Evolutionary conservation across 73 alveolate genomes (phyloP).

Genomic region (Paramecium octaurelia): DNA sequence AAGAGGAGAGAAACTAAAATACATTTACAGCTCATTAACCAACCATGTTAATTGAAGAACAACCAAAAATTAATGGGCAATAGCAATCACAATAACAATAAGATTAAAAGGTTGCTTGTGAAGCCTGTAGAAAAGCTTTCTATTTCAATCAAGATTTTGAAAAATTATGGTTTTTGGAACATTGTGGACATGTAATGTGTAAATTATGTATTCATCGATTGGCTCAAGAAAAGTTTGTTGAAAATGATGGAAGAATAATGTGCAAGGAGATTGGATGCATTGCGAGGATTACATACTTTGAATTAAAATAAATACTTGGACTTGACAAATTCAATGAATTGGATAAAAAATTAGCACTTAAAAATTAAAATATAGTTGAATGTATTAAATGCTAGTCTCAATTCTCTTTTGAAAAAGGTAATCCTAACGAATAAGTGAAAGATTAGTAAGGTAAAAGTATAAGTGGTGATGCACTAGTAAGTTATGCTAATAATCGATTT

Average conservation of each 20-base stretch:
- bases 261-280: constrained; percentile 16
- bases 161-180: constrained; percentile 11
- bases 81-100: background rate
- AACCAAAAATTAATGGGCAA: background rate
- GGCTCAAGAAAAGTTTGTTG: background rate
- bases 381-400: constrained; percentile 53
- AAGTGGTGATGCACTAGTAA: constrained; percentile 59
- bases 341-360: background rate
- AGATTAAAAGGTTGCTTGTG: constrained; percentile 35
- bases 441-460: constrained; percentile 46
- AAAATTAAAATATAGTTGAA: constrained; percentile 43
- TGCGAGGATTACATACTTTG: background rate
- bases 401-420: constrained; percentile 56
- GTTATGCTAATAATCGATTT: constrained; percentile 79
- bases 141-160: background rate
- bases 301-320: constrained; percentile 43
- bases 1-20: constrained; percentile 51
- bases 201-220: background rate
- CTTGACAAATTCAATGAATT: constrained; percentile 39
- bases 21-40: constrained; percentile 41
- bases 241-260: constrained; percentile 2
- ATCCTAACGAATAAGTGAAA: constrained; percentile 25
- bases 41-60: background rate
- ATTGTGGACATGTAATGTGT: constrained; percentile 26
- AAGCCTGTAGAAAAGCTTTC: background rate